Base-by-base conservation (phyloP, 1,139 yeast species). In the Yamadazyma buinensis region DNA sequence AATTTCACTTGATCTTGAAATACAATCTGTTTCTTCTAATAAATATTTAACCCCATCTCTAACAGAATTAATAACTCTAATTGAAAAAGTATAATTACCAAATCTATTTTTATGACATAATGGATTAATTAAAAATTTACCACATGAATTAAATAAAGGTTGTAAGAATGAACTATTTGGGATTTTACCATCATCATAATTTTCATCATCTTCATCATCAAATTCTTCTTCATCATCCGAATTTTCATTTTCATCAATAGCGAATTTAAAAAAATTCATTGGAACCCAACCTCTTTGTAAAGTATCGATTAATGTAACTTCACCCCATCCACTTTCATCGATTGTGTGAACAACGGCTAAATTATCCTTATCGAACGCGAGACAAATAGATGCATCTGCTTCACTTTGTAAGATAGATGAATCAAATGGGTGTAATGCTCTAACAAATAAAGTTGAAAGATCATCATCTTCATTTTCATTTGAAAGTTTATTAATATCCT, bases 261-360 rank as follows among this genome's bases (percentile, higher is more conserved):
- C 86, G 28, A 83, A 72, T 12, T 71, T 57, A 49, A 90, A 92
- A 59, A 87, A 92, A 56, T 90, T 90, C 71, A 90, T 83, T 2
- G 98, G 98, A 13, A 92, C 87, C 98, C 98, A 92, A 19, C 98
- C 98, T 40, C 96, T 71, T 46, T 76, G 75, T 36, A 85, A 75
- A 6, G 84, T 72, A 34, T 79, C 78, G 14, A 76, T 56, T 32
- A 85, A 58, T 0, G 97, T 88, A 3, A 90, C 97, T 57, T 92
- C 97, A 39, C 96, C 97, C 98, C 98, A 92, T 2, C 97, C 98
- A 13, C 95, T 83, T 35, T 84, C 81, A 57, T 92, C 97, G 21
- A 88, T 77, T 8, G 90, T 77, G 55, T 90, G 96, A 7, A 92
- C 84, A 54, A 87, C 83, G 0, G 92, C 95, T 38, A 87, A 64